Conservation (phyloP, 179 eudicot species). For the Carnegiea gigantea region DNA sequence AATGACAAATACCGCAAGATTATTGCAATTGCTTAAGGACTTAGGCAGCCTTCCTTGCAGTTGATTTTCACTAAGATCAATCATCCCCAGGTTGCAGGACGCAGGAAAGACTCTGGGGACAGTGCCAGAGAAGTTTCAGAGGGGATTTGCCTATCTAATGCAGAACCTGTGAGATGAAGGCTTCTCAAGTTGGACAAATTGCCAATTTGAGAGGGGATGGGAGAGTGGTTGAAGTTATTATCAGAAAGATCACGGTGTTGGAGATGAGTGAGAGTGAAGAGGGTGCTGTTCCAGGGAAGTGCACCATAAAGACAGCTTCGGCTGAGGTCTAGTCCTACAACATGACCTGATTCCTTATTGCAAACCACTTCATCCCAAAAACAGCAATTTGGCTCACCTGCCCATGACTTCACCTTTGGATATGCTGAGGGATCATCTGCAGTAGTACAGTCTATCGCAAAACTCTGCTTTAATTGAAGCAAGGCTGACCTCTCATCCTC, state of each 20-base stretch:
- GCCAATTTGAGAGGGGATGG: constrained; percentile 33
- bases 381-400: constrained; percentile 22
- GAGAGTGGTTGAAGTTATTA: constrained; percentile 23
- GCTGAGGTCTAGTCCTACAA: constrained; percentile 32
- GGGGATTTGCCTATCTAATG: constrained; percentile 27
- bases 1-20: constrained; percentile 5
- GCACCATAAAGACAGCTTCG: constrained; percentile 25
- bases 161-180: constrained; percentile 30
- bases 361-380: constrained; percentile 38
- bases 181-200: constrained; percentile 22
- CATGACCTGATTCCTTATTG: constrained; percentile 22
- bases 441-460: constrained; percentile 11
- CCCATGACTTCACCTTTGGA: constrained; percentile 13
- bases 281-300: constrained; percentile 23
- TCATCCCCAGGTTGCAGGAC: constrained; percentile 19
- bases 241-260: constrained; percentile 25
- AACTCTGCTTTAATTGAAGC: constrained; percentile 25
- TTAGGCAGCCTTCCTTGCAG: constrained; percentile 19
- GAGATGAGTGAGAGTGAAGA: constrained; percentile 31
- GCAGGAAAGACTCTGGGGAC: constrained; percentile 7
- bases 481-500: background rate
- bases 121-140: constrained; percentile 33
- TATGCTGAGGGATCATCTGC: background rate
- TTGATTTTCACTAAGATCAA: too few species aligned
- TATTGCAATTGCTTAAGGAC: background rate